Evolutionary conservation across 768 basidiomycete genomes (phyloP), one percentile per base, ranked within the genome.

Genomic region (Psilocybe azurescens): DNA sequence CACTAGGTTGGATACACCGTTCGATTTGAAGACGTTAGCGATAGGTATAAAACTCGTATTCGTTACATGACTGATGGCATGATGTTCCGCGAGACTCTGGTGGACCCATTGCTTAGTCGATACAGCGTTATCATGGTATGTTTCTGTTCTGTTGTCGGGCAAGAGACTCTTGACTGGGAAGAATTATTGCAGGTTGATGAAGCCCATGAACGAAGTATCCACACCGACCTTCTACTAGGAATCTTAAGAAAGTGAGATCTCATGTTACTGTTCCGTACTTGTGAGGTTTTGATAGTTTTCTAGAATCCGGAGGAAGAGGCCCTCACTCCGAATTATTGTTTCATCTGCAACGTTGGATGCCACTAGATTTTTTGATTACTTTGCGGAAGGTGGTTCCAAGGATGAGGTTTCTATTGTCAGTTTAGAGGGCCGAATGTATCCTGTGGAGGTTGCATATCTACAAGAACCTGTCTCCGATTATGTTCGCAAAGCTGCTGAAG

Each of bases 11-110:
- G 97, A 6, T 99, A 99, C 72, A 93, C 93, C 5, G 98, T 99
- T 64, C 89, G 97, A 8, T 99, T 99, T 63, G 97, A 99, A 73
- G 94, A 97, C 67, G 87, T 97, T 56, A 93, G 90, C 69, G 86
- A 85, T 71, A 94, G 92, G 68, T 86, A 90, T 30, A 81, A 86
- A 56, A 99, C 97, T 1, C 85, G 93, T 29, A 93, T 99, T 73
- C 83, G 95, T 46, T 99, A 99, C 74, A 85, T 99, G 86, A 99
- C 97, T 33, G 97, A 99, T 73, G 97, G 97, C 49, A 96, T 99
- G 89, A 87, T 99, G 39, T 98, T 99, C 73, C 87, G 96, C 61
- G 96, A 98, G 77, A 90, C 90, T 24, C 84, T 98, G 69, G 80
- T 95, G 39, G 97, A 99, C 71, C 97, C 97, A 16, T 75, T 98